Conservation (phyloP, 2,329 filamentous ascomycete genomes). For the Seiridium unicorne region DNA sequence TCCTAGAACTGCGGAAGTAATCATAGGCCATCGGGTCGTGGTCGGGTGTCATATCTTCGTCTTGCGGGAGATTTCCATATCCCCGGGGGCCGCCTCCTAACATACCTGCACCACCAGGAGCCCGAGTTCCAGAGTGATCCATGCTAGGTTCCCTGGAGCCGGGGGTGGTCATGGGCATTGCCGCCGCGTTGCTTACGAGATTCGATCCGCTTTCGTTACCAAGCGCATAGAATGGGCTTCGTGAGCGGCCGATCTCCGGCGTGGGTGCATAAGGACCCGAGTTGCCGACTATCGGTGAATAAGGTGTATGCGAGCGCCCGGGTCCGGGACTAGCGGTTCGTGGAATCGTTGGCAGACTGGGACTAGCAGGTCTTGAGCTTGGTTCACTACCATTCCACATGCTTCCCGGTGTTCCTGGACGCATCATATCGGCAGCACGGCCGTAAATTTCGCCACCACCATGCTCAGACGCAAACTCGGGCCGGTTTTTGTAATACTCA, state of each 20-base stretch:
- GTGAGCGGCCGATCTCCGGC: conserved; percentile 28
- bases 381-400: conserved; percentile 41
- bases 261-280: conserved; percentile 25
- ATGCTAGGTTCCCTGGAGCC: conserved; percentile 30
- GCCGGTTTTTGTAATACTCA: conserved; percentile 84
- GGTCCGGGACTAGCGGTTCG: conserved; percentile 24
- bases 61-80: conserved; percentile 60
- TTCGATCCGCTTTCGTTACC: conserved; percentile 53
- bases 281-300: conserved; percentile 18
- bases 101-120: conserved; percentile 38
- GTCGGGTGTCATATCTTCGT: conserved; percentile 35
- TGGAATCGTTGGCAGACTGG: conserved; percentile 31
- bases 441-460: conserved; percentile 74
- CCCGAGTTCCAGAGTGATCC: conserved; percentile 22
- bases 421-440: conserved; percentile 53
- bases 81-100: conserved; percentile 57
- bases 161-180: conserved; percentile 43
- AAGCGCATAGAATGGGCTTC: conserved; percentile 48
- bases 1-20: conserved; percentile 44
- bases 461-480: conserved; percentile 84
- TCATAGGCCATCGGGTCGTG: conserved; percentile 52
- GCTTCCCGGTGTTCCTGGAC: conserved; percentile 61
- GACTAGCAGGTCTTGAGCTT: conserved; percentile 50
- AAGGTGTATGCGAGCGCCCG: conserved; percentile 20
- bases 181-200: conserved; percentile 52